Base-by-base conservation (phyloP, 306 rosid genomes). In the Malus orientalis region DNA sequence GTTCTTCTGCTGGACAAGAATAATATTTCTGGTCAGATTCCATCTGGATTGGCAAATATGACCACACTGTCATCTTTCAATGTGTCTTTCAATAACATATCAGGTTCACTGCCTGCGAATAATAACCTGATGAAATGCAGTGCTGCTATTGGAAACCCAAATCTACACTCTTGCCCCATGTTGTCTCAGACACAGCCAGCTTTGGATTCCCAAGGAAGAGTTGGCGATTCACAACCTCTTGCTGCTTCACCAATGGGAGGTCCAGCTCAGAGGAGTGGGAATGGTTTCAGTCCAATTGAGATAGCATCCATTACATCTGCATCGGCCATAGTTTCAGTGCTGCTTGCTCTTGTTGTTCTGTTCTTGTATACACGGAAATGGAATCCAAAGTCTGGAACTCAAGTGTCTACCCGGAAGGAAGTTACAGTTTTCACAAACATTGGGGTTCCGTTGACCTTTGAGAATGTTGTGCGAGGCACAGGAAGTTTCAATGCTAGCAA, bases 231-330 rank as follows among this genome's bases (percentile, higher is more conserved):
- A 27, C 71, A 68, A 74, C 80, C 90, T 75, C 32, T 74, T 74
- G 75, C 65, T 84, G 85, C 84, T 68, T 57, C 89, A 76, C 79
- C 91, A 8, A 18, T 86, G 29, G 83, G 62, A 70, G 72, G 19
- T 74, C 25, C 81, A 42, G 45, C 78, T 74, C 71, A 44, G 25
- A 69, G 20, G n/a, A 76, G 76, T 47, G 75, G 72, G 20, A 47
- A 33, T 27, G 69, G 90, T 57, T 89, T 93, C 80, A 91, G 78
- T 79, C 90, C 97, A 15, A 91, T 93, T 78, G 98, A 93, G 84
- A 93, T 91, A 79, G 98, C 97, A 73, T 90, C 94, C 80, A 92
- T 93, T 73, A 80, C 98, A n/a, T 91, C 96, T 83, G 98, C 98
- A 27, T 87, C 97, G 2, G 98, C 97, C 79, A 90, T 93, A 77